Evolutionary conservation across 768 basidiomycete species (phyloP).

Genomic region (Mycena maculata): DNA sequence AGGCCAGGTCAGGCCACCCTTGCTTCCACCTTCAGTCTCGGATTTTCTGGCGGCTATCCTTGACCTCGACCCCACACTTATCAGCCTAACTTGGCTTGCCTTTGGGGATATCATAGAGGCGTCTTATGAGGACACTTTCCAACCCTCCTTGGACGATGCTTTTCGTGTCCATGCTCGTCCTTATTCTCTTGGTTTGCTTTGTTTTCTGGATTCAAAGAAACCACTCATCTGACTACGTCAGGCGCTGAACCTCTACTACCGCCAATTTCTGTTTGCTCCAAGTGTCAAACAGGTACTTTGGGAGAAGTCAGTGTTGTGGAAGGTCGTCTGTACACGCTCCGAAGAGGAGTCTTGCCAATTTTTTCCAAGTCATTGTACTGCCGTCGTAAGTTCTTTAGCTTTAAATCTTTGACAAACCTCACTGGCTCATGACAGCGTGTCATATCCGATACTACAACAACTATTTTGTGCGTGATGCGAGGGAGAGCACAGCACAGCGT

Average conservation of each 20-base stretch:
- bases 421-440: neutral
- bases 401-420: neutral
- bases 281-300: neutral
- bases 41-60: neutral
- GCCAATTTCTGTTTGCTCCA: neutral
- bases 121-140: neutral
- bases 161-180: neutral
- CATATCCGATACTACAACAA: no score
- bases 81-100: neutral
- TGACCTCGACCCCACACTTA: neutral
- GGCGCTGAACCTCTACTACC: neutral
- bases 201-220: neutral
- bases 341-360: neutral
- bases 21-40: neutral
- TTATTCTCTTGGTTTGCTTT: neutral
- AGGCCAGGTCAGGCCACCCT: neutral
- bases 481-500: neutral
- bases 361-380: slow-evolving; percentile 12
- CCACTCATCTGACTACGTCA: neutral
- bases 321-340: neutral
- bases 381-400: neutral
- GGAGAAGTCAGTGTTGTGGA: neutral
- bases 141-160: neutral
- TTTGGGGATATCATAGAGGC: neutral
- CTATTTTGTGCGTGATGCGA: slow-evolving; percentile 3